These are phyloP conservation scores for Cercophora samala DNA, from an alignment of 495 filamentous ascomycete genomes.

Conservation along the genomic window DNA sequence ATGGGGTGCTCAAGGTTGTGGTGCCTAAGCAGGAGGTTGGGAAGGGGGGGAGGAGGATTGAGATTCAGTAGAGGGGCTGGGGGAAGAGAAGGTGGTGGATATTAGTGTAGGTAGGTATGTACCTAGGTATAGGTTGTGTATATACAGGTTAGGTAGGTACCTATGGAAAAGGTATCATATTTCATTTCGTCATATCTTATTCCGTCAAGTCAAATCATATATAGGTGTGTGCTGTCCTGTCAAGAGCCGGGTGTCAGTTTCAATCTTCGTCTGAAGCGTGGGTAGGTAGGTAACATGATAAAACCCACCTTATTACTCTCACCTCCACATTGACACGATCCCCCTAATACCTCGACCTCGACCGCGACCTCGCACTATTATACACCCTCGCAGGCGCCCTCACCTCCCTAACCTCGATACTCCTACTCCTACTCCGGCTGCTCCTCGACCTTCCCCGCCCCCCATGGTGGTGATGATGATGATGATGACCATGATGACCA, in stretches of 20 bases:
- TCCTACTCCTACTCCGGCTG: conserved; percentile 4
- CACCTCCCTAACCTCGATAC: conserved; percentile 4
- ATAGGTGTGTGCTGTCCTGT: too few relatives aligned
- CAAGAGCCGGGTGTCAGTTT: too few relatives aligned
- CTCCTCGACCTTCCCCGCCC: background rate
- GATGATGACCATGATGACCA: background rate
- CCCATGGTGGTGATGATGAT: conserved; percentile 3
- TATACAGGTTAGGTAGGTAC: too few relatives aligned
- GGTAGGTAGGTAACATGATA: too few relatives aligned
- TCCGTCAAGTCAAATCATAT: too few relatives aligned
- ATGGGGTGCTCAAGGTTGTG: conserved; percentile 26
- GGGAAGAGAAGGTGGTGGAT: background rate
- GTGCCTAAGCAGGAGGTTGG: conserved; percentile 20
- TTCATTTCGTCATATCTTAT: too few relatives aligned
- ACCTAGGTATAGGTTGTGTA: background rate
- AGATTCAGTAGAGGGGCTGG: conserved; percentile 11
- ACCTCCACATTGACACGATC: too few relatives aligned
- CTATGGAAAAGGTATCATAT: too few relatives aligned
- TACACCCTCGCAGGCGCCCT: background rate
- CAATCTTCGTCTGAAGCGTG: too few relatives aligned
- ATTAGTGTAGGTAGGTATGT: background rate
- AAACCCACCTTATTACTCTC: too few relatives aligned
- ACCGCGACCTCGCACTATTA: background rate
- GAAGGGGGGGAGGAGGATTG: conserved; percentile 17
- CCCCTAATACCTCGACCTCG: conserved; percentile 7